Conservation (phyloP, 2,329 filamentous ascomycete species). For the Botrytis cinerea region DNA sequence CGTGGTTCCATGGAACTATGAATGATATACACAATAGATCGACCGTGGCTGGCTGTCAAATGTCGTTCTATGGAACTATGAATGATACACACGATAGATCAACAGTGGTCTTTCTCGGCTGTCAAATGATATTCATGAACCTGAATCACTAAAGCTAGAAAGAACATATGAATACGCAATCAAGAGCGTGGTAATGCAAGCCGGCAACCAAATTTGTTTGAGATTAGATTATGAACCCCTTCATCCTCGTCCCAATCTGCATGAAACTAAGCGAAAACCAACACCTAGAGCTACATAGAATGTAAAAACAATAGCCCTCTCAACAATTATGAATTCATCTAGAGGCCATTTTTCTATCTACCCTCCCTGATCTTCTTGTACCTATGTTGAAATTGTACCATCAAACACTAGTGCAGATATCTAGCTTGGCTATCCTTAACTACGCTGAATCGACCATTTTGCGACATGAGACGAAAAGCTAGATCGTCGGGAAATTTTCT, state of each 20-base stretch:
- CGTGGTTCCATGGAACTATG: not conserved
- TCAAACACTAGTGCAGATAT: slow-evolving; percentile 7
- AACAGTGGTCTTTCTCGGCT: not conserved
- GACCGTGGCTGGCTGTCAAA: not conserved
- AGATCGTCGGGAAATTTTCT: slow-evolving; percentile 11
- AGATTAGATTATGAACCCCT: slow-evolving; percentile 2
- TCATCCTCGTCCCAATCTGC: slow-evolving; percentile 7
- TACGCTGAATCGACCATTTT: slow-evolving; percentile 7
- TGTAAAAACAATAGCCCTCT: slow-evolving; percentile 6
- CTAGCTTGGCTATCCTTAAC: not conserved
- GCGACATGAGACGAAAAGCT: slow-evolving; percentile 10
- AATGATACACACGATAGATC: slow-evolving; percentile 3
- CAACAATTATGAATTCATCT: not conserved
- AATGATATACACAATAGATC: slow-evolving; percentile 6
- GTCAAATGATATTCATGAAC: slow-evolving; percentile 14
- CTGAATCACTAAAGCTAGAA: not conserved
- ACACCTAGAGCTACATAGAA: not conserved
- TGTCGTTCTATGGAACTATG: slow-evolving; percentile 3
- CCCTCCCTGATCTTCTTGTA: not conserved
- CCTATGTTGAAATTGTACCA: not conserved
- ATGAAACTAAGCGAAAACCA: slow-evolving; percentile 16
- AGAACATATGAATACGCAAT: slow-evolving; percentile 8
- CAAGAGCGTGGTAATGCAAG: not conserved
- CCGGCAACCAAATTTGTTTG: not conserved
- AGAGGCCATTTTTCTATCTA: not conserved